Percentiles rank a stretch among this genome's conserved stretches.
phyloP scores from a whole-genome alignment of 1,139 yeast species.

The Suhomyces chickasaworum region DNA sequence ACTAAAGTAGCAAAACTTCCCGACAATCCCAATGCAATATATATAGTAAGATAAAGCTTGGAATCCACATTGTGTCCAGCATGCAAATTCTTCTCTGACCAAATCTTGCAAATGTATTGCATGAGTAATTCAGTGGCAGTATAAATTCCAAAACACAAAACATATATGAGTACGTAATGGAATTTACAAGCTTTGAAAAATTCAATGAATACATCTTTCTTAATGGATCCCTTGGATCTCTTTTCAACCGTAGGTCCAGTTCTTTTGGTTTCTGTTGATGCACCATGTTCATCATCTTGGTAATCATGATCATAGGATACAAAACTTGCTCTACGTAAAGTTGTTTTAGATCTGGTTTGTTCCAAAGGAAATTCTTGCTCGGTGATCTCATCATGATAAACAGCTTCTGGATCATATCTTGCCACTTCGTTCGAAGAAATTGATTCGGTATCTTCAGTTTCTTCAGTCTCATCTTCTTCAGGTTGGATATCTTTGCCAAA shows the following conservation, averaged over 20 bases:
- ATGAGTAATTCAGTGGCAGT: slow-evolving; percentile 22
- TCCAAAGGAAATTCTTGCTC: slow-evolving; percentile 5
- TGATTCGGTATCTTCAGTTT: slow-evolving; percentile 40
- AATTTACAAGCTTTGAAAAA: slow-evolving; percentile 31
- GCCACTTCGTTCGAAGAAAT: slow-evolving; percentile 16
- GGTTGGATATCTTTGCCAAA: slow-evolving; percentile 20
- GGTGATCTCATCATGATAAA: neutral
- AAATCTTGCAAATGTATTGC: slow-evolving; percentile 27
- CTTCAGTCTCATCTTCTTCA: slow-evolving; percentile 9
- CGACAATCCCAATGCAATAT: slow-evolving; percentile 24
- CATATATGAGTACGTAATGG: slow-evolving; percentile 24
- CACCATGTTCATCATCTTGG: slow-evolving; percentile 22
- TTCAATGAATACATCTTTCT: slow-evolving; percentile 25
- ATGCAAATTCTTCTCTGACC: slow-evolving; percentile 30
- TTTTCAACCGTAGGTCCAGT: slow-evolving; percentile 26
- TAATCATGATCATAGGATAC: slow-evolving; percentile 28
- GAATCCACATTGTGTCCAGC: slow-evolving; percentile 26
- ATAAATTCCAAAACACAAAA: slow-evolving; percentile 20
- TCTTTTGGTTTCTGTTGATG: slow-evolving; percentile 19
- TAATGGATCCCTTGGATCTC: slow-evolving; percentile 27
- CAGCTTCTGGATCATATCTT: slow-evolving; percentile 5
- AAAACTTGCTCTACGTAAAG: slow-evolving; percentile 21
- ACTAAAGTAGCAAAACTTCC: slow-evolving; percentile 27
- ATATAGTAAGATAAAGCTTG: slow-evolving; percentile 23
- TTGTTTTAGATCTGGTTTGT: slow-evolving; percentile 5